Conservation (phyloP, 345 rosid genomes). For the Aquilaria malaccensis region DNA sequence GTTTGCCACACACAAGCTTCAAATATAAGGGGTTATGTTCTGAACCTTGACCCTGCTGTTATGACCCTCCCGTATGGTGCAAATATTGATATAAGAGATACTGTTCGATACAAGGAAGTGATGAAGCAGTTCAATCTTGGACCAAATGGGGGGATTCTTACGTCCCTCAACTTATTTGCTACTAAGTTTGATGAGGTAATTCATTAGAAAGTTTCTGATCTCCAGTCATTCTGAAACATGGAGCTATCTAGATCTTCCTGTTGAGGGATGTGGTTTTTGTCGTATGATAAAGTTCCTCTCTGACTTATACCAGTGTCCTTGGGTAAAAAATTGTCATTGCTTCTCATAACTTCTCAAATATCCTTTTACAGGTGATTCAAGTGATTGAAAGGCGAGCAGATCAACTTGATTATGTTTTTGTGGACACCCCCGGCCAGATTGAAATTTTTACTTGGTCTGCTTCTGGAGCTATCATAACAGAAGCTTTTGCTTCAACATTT, state of each 20-base stretch:
- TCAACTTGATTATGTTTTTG: conserved; percentile 82
- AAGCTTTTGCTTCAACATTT: conserved; percentile 83
- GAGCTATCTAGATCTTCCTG: neutral
- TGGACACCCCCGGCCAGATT: conserved; percentile 89
- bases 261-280: too few relatives aligned
- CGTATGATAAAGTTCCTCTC: too few relatives aligned
- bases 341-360: neutral
- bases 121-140: conserved; percentile 82
- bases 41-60: conserved; percentile 87
- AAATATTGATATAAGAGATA: conserved; percentile 80
- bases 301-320: too few relatives aligned
- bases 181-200: conserved; percentile 80
- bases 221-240: conserved; percentile 3
- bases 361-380: conserved; percentile 43
- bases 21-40: conserved; percentile 56
- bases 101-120: conserved; percentile 73
- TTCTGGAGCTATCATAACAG: conserved; percentile 87
- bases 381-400: conserved; percentile 77
- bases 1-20: conserved; percentile 65
- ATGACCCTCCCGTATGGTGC: conserved; percentile 76
- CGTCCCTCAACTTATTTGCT: conserved; percentile 74
- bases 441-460: conserved; percentile 95
- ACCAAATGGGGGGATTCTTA: conserved; percentile 76
- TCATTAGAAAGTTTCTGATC: neutral
- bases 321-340: too few relatives aligned